These are phyloP conservation scores for Leishmania guyanensis DNA, from an alignment of 208 protist species.

Conservation along the genomic window DNA sequence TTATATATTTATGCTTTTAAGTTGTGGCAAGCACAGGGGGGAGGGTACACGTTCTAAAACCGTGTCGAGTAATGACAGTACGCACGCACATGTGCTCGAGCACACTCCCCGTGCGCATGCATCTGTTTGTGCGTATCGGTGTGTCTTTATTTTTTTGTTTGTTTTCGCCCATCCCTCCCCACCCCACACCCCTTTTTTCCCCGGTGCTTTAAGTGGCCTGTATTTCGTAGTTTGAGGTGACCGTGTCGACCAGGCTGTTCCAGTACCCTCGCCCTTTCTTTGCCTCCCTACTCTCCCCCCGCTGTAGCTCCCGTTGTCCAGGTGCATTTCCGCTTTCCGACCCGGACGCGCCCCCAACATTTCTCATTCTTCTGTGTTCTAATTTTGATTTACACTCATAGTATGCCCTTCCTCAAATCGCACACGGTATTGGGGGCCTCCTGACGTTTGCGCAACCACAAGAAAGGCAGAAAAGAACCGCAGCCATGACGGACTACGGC, in stretches of 20 bases:
- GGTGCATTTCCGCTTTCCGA: background rate
- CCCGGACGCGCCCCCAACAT: background rate
- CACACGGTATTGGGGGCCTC: background rate
- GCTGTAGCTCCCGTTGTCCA: too few relatives aligned
- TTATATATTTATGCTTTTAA: background rate
- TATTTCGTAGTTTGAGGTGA: background rate
- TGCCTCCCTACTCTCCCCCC: background rate
- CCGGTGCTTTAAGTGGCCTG: background rate
- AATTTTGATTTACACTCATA: background rate
- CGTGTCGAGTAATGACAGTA: background rate
- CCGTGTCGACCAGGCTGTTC: too few relatives aligned
- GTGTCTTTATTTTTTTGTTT: background rate
- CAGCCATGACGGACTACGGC: background rate
- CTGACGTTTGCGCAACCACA: background rate
- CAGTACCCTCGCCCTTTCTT: background rate
- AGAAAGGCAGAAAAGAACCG: background rate
- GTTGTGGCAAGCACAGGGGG: background rate
- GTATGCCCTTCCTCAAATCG: background rate
- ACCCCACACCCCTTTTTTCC: too few relatives aligned
- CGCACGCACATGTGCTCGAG: background rate
- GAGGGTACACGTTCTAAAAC: background rate
- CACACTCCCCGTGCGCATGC: background rate
- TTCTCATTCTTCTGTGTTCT: constrained; percentile 1
- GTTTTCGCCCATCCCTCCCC: too few relatives aligned
- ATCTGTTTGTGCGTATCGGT: background rate